Evolutionary conservation across 192 early-diverging fungal genomes (phyloP).

Genomic region (Umbelopsis ramanniana): DNA sequence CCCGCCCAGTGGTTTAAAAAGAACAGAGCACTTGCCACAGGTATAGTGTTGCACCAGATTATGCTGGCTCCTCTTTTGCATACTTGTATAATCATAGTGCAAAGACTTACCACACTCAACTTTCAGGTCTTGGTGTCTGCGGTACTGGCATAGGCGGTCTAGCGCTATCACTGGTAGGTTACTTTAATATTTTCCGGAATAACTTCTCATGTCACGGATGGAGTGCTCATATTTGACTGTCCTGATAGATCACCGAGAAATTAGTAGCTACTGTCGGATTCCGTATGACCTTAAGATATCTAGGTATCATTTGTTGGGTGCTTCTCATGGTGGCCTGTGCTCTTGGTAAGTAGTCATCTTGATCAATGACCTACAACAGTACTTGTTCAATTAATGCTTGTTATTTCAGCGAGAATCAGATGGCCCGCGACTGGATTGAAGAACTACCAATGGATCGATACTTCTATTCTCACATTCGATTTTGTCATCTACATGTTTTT

Average conservation of each 20-base stretch:
- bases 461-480: constrained; percentile 6
- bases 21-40: constrained; percentile 62
- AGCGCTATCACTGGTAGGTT: constrained; percentile 51
- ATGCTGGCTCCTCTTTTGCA: neutral
- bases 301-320: constrained; percentile 40
- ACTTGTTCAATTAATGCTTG: neutral
- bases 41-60: constrained; percentile 21
- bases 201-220: neutral
- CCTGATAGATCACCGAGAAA: constrained; percentile 33
- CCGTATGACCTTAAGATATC: constrained; percentile 37
- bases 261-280: constrained; percentile 42
- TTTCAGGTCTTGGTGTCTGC: constrained; percentile 53
- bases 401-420: neutral
- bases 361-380: neutral
- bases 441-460: constrained; percentile 23
- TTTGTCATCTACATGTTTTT: constrained; percentile 25
- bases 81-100: neutral
- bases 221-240: neutral
- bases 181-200: neutral
- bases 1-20: constrained; percentile 68
- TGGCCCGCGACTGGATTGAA: neutral
- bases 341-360: neutral
- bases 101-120: neutral
- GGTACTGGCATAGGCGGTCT: constrained; percentile 70
- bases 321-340: constrained; percentile 34